A percentile compares a stretch with the other conserved stretches of the same genome.
Conservation (phyloP, 768 basidiomycete genomes). For the Lactarius indigo region DNA sequence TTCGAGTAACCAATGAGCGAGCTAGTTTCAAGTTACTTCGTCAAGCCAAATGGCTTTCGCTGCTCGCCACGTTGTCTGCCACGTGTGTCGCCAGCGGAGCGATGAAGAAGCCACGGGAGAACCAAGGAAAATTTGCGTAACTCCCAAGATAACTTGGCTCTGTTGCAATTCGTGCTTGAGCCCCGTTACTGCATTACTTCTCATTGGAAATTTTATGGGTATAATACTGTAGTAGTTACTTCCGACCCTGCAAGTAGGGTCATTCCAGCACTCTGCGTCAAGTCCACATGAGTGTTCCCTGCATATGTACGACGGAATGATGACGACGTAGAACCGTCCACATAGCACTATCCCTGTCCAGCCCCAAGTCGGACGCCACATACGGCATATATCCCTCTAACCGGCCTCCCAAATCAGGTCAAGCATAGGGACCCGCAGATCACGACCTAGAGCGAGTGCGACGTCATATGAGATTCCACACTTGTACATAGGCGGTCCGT, state of each 20-base stretch:
- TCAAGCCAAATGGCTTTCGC: neutral
- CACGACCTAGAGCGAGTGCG: constrained; percentile 51
- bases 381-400: neutral
- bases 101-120: neutral
- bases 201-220: neutral
- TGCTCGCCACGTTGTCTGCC: neutral
- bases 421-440: constrained; percentile 55
- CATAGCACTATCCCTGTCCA: neutral
- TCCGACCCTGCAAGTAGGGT: neutral
- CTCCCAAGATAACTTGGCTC: neutral
- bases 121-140: neutral
- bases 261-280: neutral
- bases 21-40: neutral
- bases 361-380: neutral
- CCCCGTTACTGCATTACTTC: neutral
- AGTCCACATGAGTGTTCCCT: neutral
- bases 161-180: neutral
- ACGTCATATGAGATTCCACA: constrained; percentile 64
- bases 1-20: neutral
- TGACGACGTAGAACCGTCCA: neutral
- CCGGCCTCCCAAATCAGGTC: constrained; percentile 64
- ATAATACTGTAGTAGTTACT: too few relatives aligned
- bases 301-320: too few relatives aligned
- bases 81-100: neutral
- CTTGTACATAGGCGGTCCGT: constrained; percentile 70